A percentile compares a stretch with the other conserved stretches of the same genome.
phyloP scores from a whole-genome alignment of 495 filamentous ascomycete species.

The Annulohypoxylon stygium region DNA sequence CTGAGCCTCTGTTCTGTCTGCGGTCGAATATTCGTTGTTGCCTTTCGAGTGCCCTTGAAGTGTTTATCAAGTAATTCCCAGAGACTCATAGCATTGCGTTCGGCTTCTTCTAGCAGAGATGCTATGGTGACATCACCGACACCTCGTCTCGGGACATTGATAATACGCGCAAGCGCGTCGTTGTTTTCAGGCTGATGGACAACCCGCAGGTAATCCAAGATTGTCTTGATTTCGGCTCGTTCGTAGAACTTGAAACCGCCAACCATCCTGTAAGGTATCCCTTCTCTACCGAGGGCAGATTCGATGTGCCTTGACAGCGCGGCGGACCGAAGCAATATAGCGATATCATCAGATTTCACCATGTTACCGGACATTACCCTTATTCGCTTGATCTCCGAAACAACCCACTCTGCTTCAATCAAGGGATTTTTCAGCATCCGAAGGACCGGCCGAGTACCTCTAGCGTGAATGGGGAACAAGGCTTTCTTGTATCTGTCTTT shows the following conservation, averaged over 20 bases:
- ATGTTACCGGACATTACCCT: slow-evolving; percentile 78
- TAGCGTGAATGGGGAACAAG: slow-evolving; percentile 82
- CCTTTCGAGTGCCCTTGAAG: slow-evolving; percentile 75
- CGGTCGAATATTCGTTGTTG: slow-evolving; percentile 76
- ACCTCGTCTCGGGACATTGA: slow-evolving; percentile 85
- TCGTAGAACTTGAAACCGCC: slow-evolving; percentile 95
- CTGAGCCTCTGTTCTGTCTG: slow-evolving; percentile 70
- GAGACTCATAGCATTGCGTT: slow-evolving; percentile 74
- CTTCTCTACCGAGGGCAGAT: slow-evolving; percentile 82
- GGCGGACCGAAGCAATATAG: slow-evolving; percentile 87
- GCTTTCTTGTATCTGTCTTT: slow-evolving; percentile 79
- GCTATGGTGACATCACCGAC: slow-evolving; percentile 87
- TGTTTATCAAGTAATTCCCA: slow-evolving; percentile 80
- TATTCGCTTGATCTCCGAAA: slow-evolving; percentile 82
- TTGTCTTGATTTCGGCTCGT: slow-evolving; percentile 86
- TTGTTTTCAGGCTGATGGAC: slow-evolving; percentile 89
- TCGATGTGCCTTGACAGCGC: slow-evolving; percentile 88
- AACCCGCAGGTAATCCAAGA: slow-evolving; percentile 90
- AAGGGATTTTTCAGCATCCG: slow-evolving; percentile 79
- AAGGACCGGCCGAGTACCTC: slow-evolving; percentile 86
- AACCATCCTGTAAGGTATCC: slow-evolving; percentile 94
- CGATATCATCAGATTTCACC: slow-evolving; percentile 81
- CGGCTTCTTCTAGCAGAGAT: slow-evolving; percentile 78
- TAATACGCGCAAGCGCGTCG: slow-evolving; percentile 85
- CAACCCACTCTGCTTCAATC: slow-evolving; percentile 89